Percentiles rank a stretch among this genome's conserved stretches.
These are phyloP conservation scores for Strobilomyces confusus DNA, from an alignment of 768 basidiomycete species.

Conservation along the genomic window DNA sequence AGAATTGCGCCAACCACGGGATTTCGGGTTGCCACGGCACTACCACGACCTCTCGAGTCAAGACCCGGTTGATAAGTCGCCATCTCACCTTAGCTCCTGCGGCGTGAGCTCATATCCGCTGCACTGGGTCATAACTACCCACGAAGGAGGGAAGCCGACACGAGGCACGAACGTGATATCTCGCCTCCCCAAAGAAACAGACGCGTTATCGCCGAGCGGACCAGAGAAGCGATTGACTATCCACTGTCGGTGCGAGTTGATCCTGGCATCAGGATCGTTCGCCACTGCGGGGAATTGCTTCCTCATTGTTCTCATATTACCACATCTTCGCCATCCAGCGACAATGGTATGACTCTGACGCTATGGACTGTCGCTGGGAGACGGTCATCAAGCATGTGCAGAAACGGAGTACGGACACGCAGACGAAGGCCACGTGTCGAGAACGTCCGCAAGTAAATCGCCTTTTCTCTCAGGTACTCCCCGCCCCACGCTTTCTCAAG, in stretches of 20 bases:
- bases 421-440: constrained; percentile 8
- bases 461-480: background rate
- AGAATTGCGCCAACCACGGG: background rate
- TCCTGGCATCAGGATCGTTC: constrained; percentile 7
- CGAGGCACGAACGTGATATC: constrained; percentile 13
- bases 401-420: background rate
- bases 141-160: constrained; percentile 6
- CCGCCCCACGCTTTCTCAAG: background rate
- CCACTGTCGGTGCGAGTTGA: constrained; percentile 6
- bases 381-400: constrained; percentile 1
- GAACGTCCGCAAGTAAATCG: background rate
- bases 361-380: background rate
- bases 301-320: constrained; percentile 16
- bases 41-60: constrained; percentile 12
- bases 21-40: constrained; percentile 9
- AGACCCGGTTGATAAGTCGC: constrained; percentile 6
- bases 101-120: constrained; percentile 4
- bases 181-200: background rate
- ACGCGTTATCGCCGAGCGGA: constrained; percentile 19
- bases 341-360: constrained; percentile 2
- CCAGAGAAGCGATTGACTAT: constrained; percentile 13
- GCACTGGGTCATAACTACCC: constrained; percentile 15
- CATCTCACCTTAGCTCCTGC: constrained; percentile 10
- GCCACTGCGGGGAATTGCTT: constrained; percentile 12
- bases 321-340: background rate